Evolutionary conservation across 805 yeast species (phyloP), one percentile per base, ranked within the genome.

Genomic region (Metschnikowia drakensbergensis): DNA sequence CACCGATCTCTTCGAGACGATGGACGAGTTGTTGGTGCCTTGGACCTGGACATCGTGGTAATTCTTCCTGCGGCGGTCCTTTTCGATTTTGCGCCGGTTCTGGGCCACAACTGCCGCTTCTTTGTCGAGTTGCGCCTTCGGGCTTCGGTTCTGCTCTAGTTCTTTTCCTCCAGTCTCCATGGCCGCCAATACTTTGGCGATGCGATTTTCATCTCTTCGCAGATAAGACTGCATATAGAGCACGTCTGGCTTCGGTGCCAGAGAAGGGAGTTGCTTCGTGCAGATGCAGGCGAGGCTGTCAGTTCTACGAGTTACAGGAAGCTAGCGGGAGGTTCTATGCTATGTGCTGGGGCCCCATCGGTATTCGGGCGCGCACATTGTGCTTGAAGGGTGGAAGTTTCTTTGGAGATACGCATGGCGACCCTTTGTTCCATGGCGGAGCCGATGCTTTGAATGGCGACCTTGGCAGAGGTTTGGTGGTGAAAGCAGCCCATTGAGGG

Each of bases 21-120:
- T 87, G 0, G 95, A 87, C 6, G 89, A 86, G 57, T 84, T 86
- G 60, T 88, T 87, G 3, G 96, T 87, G 3, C 88, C 90, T 65
- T 87, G 95, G n/a, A 87, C 82, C 28, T 84, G 83, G 30, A 81
- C 64, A 62, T 84, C 90, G 32, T 80, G 79, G 56, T 74, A 79
- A 25, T 71, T 68, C 53, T 74, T 76, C 36, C 74, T 69, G 33
- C 83, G 63, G 36, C 60, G 61, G 48, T 71, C 78, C 52, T 81
- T 80, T 46, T 69, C 75, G 10, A 70, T 59, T 54, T 70, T 68
- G 26, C 52, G 41, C 36, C 36, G 13, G 28, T 55, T 55, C 23
- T 53, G 52, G 4, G 53, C 47, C 9, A 49, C 51, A 30, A 54
- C 48, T 3, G 47, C 52, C 8, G 36, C 36, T 28, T 22, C 38